Percentiles rank a stretch among this genome's conserved stretches.
These are phyloP conservation scores for Phytopythium mirpurense DNA, from an alignment of 352 stramenopile species.

Conservation along the genomic window DNA sequence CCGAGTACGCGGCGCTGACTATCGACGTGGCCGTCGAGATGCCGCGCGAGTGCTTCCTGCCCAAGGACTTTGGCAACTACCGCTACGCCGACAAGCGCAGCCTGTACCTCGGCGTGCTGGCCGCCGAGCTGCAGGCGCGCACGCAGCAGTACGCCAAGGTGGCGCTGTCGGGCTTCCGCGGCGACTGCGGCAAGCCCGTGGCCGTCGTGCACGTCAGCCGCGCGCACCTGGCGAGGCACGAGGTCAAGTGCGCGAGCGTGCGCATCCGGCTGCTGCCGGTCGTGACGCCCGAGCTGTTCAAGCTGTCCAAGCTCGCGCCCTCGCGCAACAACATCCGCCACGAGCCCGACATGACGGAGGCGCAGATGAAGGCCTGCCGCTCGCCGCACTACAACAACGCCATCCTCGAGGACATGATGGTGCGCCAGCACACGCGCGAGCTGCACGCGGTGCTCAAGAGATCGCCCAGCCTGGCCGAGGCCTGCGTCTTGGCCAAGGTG, in stretches of 20 bases:
- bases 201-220: constrained; percentile 44
- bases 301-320: constrained; percentile 71
- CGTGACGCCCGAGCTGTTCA: constrained; percentile 66
- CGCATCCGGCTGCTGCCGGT: constrained; percentile 72
- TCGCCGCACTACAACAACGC: constrained; percentile 89
- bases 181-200: constrained; percentile 77
- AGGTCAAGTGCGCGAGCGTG: constrained; percentile 49
- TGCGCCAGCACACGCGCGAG: constrained; percentile 73
- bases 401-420: constrained; percentile 89
- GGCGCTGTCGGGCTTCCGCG: constrained; percentile 59
- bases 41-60: constrained; percentile 70
- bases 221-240: constrained; percentile 28
- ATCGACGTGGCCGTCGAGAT: constrained; percentile 86
- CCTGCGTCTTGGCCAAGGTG: constrained; percentile 82
- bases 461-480: constrained; percentile 66
- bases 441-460: constrained; percentile 66
- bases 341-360: constrained; percentile 61
- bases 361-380: constrained; percentile 58
- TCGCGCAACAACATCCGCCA: constrained; percentile 85
- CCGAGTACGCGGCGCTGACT: constrained; percentile 50
- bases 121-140: constrained; percentile 42
- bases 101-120: constrained; percentile 79
- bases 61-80: constrained; percentile 89
- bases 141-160: constrained; percentile 45
- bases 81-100: constrained; percentile 88